A percentile compares a stretch with the other conserved stretches of the same genome.
Conservation (phyloP, 768 basidiomycete species). For the Pisolithus albus region DNA sequence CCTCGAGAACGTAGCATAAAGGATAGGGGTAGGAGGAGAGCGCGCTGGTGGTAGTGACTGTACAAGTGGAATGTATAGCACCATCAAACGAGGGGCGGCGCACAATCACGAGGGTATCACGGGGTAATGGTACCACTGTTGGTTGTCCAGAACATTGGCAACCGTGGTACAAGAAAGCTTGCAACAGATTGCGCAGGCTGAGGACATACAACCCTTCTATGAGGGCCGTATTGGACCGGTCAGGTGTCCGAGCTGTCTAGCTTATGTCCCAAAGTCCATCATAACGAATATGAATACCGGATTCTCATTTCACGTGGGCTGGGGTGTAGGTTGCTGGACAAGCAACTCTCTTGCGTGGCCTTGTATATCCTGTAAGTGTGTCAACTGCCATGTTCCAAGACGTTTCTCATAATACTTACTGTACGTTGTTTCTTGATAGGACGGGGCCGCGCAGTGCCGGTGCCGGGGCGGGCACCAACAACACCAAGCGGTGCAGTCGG, state of each 20-base stretch:
- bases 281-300: neutral
- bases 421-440: constrained; percentile 72
- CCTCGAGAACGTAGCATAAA: constrained; percentile 14
- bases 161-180: neutral
- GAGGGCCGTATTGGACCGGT: neutral
- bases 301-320: constrained; percentile 15
- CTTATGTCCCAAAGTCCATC: neutral
- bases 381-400: neutral
- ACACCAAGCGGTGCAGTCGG: constrained; percentile 25
- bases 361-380: constrained; percentile 44
- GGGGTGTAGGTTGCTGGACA: constrained; percentile 69
- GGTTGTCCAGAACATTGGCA: constrained; percentile 1
- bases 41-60: constrained; percentile 11
- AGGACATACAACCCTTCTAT: neutral
- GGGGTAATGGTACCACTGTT: constrained; percentile 1
- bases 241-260: neutral
- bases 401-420: constrained; percentile 37
- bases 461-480: constrained; percentile 53
- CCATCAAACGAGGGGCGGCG: constrained; percentile 6
- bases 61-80: constrained; percentile 19
- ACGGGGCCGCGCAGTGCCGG: constrained; percentile 51
- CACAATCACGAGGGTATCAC: constrained; percentile 1
- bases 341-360: constrained; percentile 59
- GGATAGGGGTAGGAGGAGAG: constrained; percentile 16
- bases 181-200: neutral